Percentiles rank a stretch among this genome's conserved stretches.
These are phyloP conservation scores for Blastocystis sp. DNA, from an alignment of 352 stramenopile genomes.

Conservation along the genomic window DNA sequence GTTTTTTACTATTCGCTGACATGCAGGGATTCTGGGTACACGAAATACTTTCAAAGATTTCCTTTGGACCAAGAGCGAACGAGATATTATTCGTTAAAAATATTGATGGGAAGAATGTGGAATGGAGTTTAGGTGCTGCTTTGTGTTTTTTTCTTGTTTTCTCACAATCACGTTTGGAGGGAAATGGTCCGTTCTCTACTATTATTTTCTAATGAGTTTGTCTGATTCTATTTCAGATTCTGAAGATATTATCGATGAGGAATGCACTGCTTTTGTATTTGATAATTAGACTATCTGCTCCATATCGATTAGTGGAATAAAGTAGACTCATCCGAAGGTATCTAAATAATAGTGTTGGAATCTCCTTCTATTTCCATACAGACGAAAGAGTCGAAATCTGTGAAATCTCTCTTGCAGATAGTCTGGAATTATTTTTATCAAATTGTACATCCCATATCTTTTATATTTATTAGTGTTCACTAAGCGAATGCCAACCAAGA, in stretches of 20 bases:
- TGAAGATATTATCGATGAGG: background rate
- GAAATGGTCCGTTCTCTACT: background rate
- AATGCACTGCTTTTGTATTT: background rate
- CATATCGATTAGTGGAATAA: background rate
- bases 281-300: background rate
- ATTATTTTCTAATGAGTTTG: background rate
- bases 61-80: background rate
- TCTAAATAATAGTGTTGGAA: background rate
- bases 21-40: background rate
- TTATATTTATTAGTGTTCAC: background rate
- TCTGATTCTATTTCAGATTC: background rate
- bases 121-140: slow-evolving; percentile 49
- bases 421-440: background rate
- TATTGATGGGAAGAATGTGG: slow-evolving; percentile 9
- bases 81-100: slow-evolving; percentile 18
- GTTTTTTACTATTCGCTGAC: background rate
- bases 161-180: background rate
- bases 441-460: background rate
- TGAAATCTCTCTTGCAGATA: background rate
- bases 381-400: background rate
- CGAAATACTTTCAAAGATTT: background rate
- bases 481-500: background rate
- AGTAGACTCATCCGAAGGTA: background rate
- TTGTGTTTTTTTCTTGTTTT: slow-evolving; percentile 1
- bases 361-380: background rate